phyloP scores from a whole-genome alignment of 2,329 filamentous ascomycete species.

The Triangularia verruculosa region DNA sequence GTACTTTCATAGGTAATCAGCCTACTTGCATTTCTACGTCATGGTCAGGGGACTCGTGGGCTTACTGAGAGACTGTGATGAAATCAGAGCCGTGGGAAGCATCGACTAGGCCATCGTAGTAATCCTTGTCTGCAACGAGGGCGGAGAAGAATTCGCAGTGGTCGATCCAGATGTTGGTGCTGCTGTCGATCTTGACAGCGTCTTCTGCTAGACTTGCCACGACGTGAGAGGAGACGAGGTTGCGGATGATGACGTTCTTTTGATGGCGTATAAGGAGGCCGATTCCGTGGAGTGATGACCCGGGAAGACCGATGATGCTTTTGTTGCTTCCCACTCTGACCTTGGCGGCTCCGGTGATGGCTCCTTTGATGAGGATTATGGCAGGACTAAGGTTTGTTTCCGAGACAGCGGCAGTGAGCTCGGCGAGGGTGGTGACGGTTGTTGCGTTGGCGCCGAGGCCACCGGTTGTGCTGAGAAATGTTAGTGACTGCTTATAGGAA shows the following conservation, averaged over 20 bases:
- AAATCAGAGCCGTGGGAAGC: slow-evolving; percentile 61
- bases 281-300: slow-evolving; percentile 40
- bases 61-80: slow-evolving; percentile 46
- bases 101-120: slow-evolving; percentile 66
- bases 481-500: background rate
- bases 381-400: slow-evolving; percentile 40
- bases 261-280: slow-evolving; percentile 52
- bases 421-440: slow-evolving; percentile 50
- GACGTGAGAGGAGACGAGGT: slow-evolving; percentile 58
- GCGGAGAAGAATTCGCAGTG: slow-evolving; percentile 64
- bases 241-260: slow-evolving; percentile 61
- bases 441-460: slow-evolving; percentile 53
- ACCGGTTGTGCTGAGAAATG: slow-evolving; percentile 43
- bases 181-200: slow-evolving; percentile 52
- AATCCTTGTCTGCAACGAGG: slow-evolving; percentile 61
- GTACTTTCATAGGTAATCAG: slow-evolving; percentile 18
- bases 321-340: slow-evolving; percentile 49
- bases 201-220: slow-evolving; percentile 52
- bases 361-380: slow-evolving; percentile 46
- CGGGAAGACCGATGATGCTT: slow-evolving; percentile 45
- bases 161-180: slow-evolving; percentile 64
- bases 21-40: no score
- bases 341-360: slow-evolving; percentile 42
- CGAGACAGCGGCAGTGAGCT: slow-evolving; percentile 48
- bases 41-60: background rate